Evolutionary conservation across 441 rosid genomes (phyloP), one percentile per base, ranked within the genome.

Genomic region (Bocquillonia castaneifolia): DNA sequence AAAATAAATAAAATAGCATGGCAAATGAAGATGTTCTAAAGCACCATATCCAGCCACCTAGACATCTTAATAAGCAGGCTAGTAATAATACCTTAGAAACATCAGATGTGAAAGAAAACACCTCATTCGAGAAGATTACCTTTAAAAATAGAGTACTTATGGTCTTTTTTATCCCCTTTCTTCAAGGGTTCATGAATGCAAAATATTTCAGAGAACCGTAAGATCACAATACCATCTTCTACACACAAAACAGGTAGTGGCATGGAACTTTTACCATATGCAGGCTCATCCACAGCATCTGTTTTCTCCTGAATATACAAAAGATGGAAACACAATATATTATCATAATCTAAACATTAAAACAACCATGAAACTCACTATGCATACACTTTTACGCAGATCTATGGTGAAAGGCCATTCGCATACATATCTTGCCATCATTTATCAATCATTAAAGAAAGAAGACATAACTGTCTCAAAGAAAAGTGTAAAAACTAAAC

Each of bases 191-290:
- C 89, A 67, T 86, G 92, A 67, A 89, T 84, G 69, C 93, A 95
- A 84, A 95, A 95, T 71, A 95, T 95, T 85, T 95, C 91, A 18
- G 99, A 95, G 82, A 95, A 92, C 57, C 87, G 85, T 77, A 92
- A 81, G 69, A 92, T 90, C 65, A 86, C 97, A 77, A 76, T 73
- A 36, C 93, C 97, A 84, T 88, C 92, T 83, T 95, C 96, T 71
- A 86, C 73, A 75, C 88, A 95, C 76, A 92, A 77, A 57, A 92
- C 77, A 75, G 99, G 98, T 71, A 95, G 81, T 22, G 91, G 87
- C 22, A 91, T 63, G 64, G 85, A 75, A 63, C 67, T 80, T 74
- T 79, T 81, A 70, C 68, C 82, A 73, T 88, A 86, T 58, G 69
- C 51, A 45, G 73, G 67, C 71, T 68, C 88, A 72, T 81, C 84